Base-by-base conservation (phyloP, 495 filamentous ascomycete species). In the Aspergillus sclerotiicarbonarius region DNA sequence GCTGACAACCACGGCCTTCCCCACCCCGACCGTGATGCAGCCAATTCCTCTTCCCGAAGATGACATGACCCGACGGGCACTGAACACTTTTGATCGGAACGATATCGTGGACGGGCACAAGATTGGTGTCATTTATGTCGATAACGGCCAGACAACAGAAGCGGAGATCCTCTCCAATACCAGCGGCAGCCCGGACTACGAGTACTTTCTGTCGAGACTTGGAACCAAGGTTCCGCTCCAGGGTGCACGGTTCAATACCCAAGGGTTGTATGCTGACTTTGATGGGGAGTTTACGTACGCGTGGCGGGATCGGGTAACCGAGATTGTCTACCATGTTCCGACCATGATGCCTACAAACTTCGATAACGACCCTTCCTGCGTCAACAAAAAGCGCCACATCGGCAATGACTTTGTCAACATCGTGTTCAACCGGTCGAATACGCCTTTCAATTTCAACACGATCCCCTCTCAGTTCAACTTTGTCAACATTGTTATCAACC, bases 351-450 rank as follows among this genome's bases (percentile, higher is more conserved):
- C 95, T 10, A 94, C 90, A 18, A 81, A 92, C 67, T 76, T 86
- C 25, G 83, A 89, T 30, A 77, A 82, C 41, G 91, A 97, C 64
- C 84, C 87, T 13, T 79, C 80, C 13, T 92, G 87, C 62, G 83
- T 85, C 61, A 81, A 82, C 66, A 99, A 99, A 77, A 99, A 99
- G 70, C 81, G 86, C 4, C 96, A 99, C 65, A 91, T 96, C 43
- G 95, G 95, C 41, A 99, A 99, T 65, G 96, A 99, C 74, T 95
- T 88, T 64, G 95, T 99, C 61, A 98, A 95, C 64, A 96, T 99
- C 63, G 86, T 99, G 50, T 99, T 92, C 76, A 99, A 99, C 68
- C 89, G 94, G 57, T 96, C 92, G 15, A 93, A 96, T 21, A 66
- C 83, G 25, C 86, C 90, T 0, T 98, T 96, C 78, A 80, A 83